Evolutionary conservation across 441 rosid species (phyloP).

Genomic region (Pelargonium citronellum): DNA sequence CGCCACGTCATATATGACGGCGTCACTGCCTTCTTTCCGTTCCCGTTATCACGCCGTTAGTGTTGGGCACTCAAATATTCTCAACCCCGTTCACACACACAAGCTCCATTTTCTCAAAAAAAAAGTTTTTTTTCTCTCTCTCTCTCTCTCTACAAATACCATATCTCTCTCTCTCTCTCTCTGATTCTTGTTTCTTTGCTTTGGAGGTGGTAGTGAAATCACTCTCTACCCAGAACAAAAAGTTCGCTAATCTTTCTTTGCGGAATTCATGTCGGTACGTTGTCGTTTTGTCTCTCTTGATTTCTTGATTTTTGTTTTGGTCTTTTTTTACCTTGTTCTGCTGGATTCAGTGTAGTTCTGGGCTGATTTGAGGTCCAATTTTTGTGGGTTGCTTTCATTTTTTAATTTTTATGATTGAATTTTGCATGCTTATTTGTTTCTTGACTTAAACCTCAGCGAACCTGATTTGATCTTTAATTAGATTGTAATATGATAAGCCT

Average conservation of each 20-base stretch:
- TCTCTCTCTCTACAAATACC: background rate
- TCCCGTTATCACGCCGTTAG: no score
- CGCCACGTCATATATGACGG: background rate
- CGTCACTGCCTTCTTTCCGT: background rate
- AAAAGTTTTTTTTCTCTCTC: background rate
- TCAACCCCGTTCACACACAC: background rate
- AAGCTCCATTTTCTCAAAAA: background rate
- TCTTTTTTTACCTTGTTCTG: background rate
- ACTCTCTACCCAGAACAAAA: background rate
- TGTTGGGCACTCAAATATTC: slow-evolving; percentile 1
- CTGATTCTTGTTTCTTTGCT: slow-evolving; percentile 3
- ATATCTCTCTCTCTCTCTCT: background rate
- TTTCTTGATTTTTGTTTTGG: background rate
- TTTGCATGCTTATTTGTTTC: background rate
- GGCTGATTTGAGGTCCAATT: background rate
- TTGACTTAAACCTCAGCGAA: background rate
- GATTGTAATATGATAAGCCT: background rate
- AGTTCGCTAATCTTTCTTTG: background rate
- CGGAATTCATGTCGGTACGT: slow-evolving; percentile 1
- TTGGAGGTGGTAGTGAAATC: background rate
- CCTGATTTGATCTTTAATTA: background rate
- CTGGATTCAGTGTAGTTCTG: background rate
- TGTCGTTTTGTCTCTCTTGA: background rate
- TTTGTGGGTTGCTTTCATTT: background rate
- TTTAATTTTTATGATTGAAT: background rate